phyloP scores from a whole-genome alignment of 2,329 filamentous ascomycete species.

The Drechslerella stenobrocha region DNA sequence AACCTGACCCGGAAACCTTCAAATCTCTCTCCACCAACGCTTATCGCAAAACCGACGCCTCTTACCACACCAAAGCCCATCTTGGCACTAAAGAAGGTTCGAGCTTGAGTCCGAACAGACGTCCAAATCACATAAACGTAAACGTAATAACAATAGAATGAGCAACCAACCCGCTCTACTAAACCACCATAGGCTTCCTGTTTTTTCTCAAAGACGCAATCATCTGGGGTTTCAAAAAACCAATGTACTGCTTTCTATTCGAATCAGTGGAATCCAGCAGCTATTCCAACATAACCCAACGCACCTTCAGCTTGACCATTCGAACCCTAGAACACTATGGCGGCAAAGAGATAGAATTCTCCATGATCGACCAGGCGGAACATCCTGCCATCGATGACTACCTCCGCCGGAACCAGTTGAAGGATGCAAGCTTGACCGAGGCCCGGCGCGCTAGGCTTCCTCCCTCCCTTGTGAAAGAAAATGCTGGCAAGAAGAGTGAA shows the following conservation, averaged over 20 bases:
- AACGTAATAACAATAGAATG: no score
- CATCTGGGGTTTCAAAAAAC: slow-evolving; percentile 72
- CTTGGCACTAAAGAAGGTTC: slow-evolving; percentile 67
- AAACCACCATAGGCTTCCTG: slow-evolving; percentile 59
- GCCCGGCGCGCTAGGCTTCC: slow-evolving; percentile 66
- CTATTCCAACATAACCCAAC: slow-evolving; percentile 69
- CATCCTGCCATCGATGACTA: slow-evolving; percentile 68
- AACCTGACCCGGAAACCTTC: slow-evolving; percentile 49
- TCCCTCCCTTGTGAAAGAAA: slow-evolving; percentile 31
- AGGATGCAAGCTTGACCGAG: slow-evolving; percentile 71
- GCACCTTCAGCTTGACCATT: slow-evolving; percentile 70
- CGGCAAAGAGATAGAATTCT: slow-evolving; percentile 66
- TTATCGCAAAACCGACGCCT: slow-evolving; percentile 60
- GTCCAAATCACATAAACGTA: no score
- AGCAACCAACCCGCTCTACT: background rate
- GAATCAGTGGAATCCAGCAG: slow-evolving; percentile 66
- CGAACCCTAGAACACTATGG: slow-evolving; percentile 58
- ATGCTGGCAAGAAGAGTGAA: slow-evolving; percentile 32
- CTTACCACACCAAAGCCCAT: slow-evolving; percentile 69
- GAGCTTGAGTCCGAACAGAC: background rate
- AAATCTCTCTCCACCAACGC: slow-evolving; percentile 49
- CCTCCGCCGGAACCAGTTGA: slow-evolving; percentile 64
- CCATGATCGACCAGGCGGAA: slow-evolving; percentile 71
- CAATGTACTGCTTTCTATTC: slow-evolving; percentile 67
- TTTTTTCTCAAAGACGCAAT: slow-evolving; percentile 70